Percentiles rank a stretch among this genome's conserved stretches.
Conservation (phyloP, 345 rosid species). For the Litchi chinensis region DNA sequence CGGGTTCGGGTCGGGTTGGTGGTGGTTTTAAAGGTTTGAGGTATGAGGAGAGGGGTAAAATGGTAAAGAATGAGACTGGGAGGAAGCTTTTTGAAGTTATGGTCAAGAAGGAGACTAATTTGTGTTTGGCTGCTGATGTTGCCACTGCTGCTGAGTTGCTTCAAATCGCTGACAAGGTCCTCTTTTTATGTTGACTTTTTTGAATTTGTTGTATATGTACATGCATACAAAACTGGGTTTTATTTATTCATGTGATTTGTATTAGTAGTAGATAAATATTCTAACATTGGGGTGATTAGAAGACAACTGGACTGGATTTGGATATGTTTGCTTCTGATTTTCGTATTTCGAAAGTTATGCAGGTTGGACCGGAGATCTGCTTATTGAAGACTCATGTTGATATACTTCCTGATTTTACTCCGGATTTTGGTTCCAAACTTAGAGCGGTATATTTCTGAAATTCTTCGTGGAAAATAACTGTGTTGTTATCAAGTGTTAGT, state of each 20-base stretch:
- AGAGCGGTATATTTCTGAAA: constrained; percentile 56
- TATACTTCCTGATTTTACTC: constrained; percentile 90
- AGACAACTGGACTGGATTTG: too few relatives aligned
- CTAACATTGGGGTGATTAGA: too few relatives aligned
- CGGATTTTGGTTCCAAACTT: constrained; percentile 86
- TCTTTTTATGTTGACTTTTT: background rate
- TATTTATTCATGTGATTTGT: too few relatives aligned
- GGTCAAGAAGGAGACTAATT: constrained; percentile 84
- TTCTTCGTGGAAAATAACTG: background rate
- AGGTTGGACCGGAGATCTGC: constrained; percentile 98
- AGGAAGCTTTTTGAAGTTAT: constrained; percentile 79
- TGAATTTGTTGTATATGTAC: too few relatives aligned
- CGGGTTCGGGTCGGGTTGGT: constrained; percentile 22
- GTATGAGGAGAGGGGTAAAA: constrained; percentile 63
- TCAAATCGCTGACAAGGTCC: constrained; percentile 80
- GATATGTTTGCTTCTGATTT: background rate
- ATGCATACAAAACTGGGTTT: too few relatives aligned
- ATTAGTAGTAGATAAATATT: too few relatives aligned
- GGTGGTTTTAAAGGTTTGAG: constrained; percentile 47
- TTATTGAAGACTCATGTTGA: constrained; percentile 95
- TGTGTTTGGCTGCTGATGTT: constrained; percentile 96
- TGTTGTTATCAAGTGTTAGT: background rate
- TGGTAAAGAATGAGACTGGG: constrained; percentile 75
- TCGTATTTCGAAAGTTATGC: constrained; percentile 18
- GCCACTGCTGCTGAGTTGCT: constrained; percentile 90